A percentile compares a stretch with the other conserved stretches of the same genome.
Conservation (phyloP, 192 early-diverging fungal genomes). For the Physocladia obscura region DNA sequence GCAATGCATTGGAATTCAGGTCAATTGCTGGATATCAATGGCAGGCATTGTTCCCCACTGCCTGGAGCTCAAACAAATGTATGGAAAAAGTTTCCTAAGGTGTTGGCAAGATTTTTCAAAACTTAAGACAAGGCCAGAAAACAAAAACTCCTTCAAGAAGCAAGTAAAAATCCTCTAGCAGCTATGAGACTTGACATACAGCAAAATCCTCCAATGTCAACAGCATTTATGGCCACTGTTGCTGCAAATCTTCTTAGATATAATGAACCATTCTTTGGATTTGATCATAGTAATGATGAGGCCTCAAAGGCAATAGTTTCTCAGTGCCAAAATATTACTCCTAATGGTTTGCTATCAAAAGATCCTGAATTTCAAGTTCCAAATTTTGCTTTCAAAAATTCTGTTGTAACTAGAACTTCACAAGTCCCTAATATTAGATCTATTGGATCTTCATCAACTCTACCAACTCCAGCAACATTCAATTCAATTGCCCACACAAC, state of each 20-base stretch:
- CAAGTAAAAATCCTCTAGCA: neutral
- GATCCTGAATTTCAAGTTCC: no score
- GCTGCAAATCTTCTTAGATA: neutral
- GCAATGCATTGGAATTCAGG: neutral
- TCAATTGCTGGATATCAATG: neutral
- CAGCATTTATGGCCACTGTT: neutral
- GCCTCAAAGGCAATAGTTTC: no score
- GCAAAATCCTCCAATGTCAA: neutral
- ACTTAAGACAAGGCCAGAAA: neutral
- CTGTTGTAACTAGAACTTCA: no score
- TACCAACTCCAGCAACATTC: no score
- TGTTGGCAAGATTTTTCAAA: neutral
- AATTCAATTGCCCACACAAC: no score
- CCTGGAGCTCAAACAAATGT: neutral
- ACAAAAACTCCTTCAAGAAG: neutral
- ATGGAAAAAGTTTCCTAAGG: neutral
- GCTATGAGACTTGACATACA: neutral
- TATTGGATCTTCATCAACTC: no score
- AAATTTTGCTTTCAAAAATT: no score
- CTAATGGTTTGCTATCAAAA: no score
- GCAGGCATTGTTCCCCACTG: neutral
- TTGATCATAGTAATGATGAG: neutral
- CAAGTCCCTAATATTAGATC: no score
- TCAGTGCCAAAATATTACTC: no score
- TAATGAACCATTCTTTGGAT: neutral